Evolutionary conservation across 2,329 filamentous ascomycete genomes (phyloP).

Genomic region (Chrysosporium keratinophilum): DNA sequence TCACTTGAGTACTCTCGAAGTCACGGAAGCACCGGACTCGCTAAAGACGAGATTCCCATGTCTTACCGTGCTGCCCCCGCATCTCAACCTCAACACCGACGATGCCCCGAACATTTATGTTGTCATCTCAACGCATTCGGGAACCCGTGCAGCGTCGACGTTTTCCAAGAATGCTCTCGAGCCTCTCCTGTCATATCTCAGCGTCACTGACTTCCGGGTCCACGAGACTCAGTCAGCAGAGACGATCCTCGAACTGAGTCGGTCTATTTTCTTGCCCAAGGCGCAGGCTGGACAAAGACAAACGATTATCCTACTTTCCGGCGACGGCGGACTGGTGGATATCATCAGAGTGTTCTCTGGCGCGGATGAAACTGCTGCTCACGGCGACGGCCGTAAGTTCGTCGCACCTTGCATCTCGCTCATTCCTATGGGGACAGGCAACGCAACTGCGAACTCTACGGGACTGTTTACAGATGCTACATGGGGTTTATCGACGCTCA

Average conservation of each 20-base stretch:
- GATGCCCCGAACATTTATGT: slow-evolving; percentile 42
- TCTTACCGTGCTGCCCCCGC: not conserved
- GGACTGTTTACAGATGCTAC: slow-evolving; percentile 23
- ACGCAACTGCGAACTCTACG: slow-evolving; percentile 36
- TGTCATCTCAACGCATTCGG: slow-evolving; percentile 58
- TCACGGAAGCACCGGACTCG: not conserved
- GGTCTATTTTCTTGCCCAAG: slow-evolving; percentile 37
- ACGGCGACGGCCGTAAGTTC: slow-evolving; percentile 19
- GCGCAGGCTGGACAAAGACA: slow-evolving; percentile 43
- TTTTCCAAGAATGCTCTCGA: slow-evolving; percentile 49
- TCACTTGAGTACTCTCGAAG: not conserved
- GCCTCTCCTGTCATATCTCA: slow-evolving; percentile 45
- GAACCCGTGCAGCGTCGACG: slow-evolving; percentile 46
- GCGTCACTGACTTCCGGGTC: slow-evolving; percentile 42
- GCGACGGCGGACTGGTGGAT: slow-evolving; percentile 79
- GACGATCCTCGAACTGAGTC: slow-evolving; percentile 56
- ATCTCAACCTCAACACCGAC: not conserved
- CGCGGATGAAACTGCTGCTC: slow-evolving; percentile 13
- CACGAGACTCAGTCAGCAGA: slow-evolving; percentile 54
- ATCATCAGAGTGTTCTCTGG: slow-evolving; percentile 57
- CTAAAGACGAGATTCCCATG: not conserved
- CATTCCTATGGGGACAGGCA: slow-evolving; percentile 44
- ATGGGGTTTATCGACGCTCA: slow-evolving; percentile 47
- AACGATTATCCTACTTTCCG: slow-evolving; percentile 68
- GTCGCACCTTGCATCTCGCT: slow-evolving; percentile 48